Conservation (phyloP, 805 yeast species). For the Saccharomyces cerevisiae region DNA sequence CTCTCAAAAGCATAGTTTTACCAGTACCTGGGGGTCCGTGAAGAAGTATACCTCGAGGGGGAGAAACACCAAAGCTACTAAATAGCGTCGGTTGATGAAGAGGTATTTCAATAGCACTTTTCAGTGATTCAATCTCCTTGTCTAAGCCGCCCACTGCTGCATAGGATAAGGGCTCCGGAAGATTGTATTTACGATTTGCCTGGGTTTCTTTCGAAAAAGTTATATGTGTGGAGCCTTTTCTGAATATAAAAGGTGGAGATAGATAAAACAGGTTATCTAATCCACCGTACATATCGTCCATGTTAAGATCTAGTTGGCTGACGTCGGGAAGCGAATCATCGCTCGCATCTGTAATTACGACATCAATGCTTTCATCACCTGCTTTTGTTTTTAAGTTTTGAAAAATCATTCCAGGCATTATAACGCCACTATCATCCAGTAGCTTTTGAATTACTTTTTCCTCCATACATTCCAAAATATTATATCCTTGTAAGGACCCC, state of each 20-base stretch:
- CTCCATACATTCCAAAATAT: conserved; percentile 13
- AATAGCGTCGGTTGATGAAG: conserved; percentile 69
- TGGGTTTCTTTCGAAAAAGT: conserved; percentile 17
- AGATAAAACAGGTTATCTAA: conserved; percentile 21
- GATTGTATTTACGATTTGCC: conserved; percentile 34
- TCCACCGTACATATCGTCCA: conserved; percentile 13
- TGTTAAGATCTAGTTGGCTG: conserved; percentile 22
- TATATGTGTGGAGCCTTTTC: conserved; percentile 29
- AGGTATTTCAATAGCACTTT: conserved; percentile 71
- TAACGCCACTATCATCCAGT: conserved; percentile 47
- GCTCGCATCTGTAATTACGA: conserved; percentile 20
- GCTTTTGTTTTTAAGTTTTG: conserved; percentile 16
- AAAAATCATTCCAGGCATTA: conserved; percentile 48
- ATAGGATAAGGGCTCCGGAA: conserved; percentile 41
- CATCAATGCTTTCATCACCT: conserved; percentile 8
- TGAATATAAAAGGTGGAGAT: conserved; percentile 43
- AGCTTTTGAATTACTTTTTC: conserved; percentile 34
- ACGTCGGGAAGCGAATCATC: conserved; percentile 35
- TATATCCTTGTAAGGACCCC: conserved; percentile 22
- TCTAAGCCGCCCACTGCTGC: conserved; percentile 69
- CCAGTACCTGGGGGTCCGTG: conserved; percentile 99
- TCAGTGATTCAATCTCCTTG: conserved; percentile 51
- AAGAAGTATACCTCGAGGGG: conserved; percentile 86
- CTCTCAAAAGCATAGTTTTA: conserved; percentile 76
- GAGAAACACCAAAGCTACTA: conserved; percentile 76